These are phyloP conservation scores for Protomyces inouyei DNA, from an alignment of 1,139 yeast species.

Conservation along the genomic window DNA sequence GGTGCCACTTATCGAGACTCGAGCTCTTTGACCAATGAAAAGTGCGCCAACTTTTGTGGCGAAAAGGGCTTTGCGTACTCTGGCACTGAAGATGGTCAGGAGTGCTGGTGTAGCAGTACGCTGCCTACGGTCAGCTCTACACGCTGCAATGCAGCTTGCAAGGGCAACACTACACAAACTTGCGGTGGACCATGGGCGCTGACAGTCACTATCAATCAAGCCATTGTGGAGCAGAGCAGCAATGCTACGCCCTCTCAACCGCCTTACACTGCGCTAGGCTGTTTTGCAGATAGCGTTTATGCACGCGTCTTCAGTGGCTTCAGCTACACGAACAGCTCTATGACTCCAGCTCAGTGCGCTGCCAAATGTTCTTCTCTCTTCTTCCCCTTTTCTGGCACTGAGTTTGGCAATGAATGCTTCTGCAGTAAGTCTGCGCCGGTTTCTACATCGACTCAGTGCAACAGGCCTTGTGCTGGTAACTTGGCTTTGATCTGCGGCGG, in stretches of 20 bases:
- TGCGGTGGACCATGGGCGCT: conserved; percentile 17
- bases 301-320: conserved; percentile 9
- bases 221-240: not conserved
- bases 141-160: conserved; percentile 12
- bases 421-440: not conserved
- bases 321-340: conserved; percentile 3
- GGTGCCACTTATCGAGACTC: conserved; percentile 8
- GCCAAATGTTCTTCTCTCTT: conserved; percentile 6
- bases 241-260: not conserved
- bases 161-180: not conserved
- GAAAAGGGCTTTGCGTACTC: conserved; percentile 1
- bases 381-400: conserved; percentile 16
- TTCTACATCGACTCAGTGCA: not conserved
- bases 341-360: conserved; percentile 17
- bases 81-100: conserved; percentile 19
- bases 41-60: conserved; percentile 8
- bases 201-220: not conserved
- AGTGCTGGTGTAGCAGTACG: conserved; percentile 17
- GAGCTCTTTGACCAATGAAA: conserved; percentile 10
- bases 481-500: conserved; percentile 14
- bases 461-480: conserved; percentile 15
- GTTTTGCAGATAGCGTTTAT: conserved; percentile 4
- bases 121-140: not conserved
- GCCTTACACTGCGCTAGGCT: conserved; percentile 1
- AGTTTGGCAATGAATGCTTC: conserved; percentile 14